Base-by-base conservation (phyloP, 805 yeast species). In the Komagataella kurtzmanii region DNA sequence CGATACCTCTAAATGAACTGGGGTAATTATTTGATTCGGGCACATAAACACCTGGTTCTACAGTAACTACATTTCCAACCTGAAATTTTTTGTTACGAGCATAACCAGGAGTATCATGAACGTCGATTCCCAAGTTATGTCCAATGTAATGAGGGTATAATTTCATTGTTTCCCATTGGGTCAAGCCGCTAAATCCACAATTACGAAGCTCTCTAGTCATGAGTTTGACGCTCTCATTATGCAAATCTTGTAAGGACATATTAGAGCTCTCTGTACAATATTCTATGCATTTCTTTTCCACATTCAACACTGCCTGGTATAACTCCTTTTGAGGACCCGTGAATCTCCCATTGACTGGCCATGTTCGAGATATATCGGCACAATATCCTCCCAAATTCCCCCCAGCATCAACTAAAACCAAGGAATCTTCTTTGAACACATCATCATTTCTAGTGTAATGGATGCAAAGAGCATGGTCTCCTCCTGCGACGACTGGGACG, bases 401-500 rank as follows among this genome's bases (percentile, higher is more conserved):
- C 1, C 95, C 95, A 3, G 98, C 98, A 66, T 93, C 99, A 3
- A 93, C 89, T 24, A 93, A 77, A 6, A 89, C 96, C 73, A 87
- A 68, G 55, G 91, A 97, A 56, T 82, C 88, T 46, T 77, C 75
- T 53, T 77, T 76, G 55, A 93, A 73, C 10, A 85, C 66, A 61
- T 88, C 96, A 65, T 93, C 96, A 61, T 93, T 93, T 54, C 96
- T 73, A 0, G 96, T 90, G 65, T 93, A 93, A 66, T 93, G 99
- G 54, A 93, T 91, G 45, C 91, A 86, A 45, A 93, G 68, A 0
- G 97, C 88, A 64, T 93, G 90, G 24, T 77, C 69, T 1, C 99
- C 99, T 40, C 96, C 84, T 4, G 98, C 99, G 3, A 93, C 95
- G 7, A 93, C 99, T 0, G 99, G 98, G 18, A 90, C 79, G 63